Evolutionary conservation across 2,329 filamentous ascomycete genomes (phyloP), one percentile per base, ranked within the genome.

Genomic region (Plenodomus tracheiphilus): DNA sequence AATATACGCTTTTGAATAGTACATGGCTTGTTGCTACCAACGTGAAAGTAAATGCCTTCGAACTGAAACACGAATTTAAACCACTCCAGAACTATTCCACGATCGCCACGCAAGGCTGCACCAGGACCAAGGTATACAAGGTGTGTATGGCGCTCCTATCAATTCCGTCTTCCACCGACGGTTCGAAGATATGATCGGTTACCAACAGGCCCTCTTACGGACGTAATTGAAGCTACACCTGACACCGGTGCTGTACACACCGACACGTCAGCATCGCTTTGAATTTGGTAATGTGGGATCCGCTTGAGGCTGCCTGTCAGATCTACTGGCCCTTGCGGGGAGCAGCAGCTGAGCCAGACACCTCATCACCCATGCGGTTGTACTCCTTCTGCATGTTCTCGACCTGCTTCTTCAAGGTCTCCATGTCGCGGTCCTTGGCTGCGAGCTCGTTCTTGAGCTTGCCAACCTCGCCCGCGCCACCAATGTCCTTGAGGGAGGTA

Each of bases 341-440:
- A 25, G 10, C 32, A 36, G 32, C 32, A 15, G 32, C 17, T n/a
- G 32, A 75, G 54, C 82, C 80, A 51, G 85, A 81, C 62, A 92
- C 87, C 79, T 94, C 85, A 69, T 97, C 92, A 57, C 89, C 86
- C 64, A 97, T 80, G 61, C 86, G 85, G 71, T 89, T 84, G 76
- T 97, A 97, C 79, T 95, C 92, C 70, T 85, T 83, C 73, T 85
- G 85, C 52, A 97, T 81, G 43, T 89, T 89, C 70, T 89, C 84
- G 55, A 86, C 84, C 82, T 99, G 94, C 82, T 95, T 96, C 87
- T 95, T 96, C 64, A 97, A 79, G 48, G 84, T 89, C 75, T 88
- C 84, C 61, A 97, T 84, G 66, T 97, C 91, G 59, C 82, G 82
- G 59, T 97, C 88, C 79, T 91, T 92, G 73, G 84, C 81, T 54